Base-by-base conservation (phyloP, 371 early-diverging fungal species). In the Rhizopus arrhizus region DNA sequence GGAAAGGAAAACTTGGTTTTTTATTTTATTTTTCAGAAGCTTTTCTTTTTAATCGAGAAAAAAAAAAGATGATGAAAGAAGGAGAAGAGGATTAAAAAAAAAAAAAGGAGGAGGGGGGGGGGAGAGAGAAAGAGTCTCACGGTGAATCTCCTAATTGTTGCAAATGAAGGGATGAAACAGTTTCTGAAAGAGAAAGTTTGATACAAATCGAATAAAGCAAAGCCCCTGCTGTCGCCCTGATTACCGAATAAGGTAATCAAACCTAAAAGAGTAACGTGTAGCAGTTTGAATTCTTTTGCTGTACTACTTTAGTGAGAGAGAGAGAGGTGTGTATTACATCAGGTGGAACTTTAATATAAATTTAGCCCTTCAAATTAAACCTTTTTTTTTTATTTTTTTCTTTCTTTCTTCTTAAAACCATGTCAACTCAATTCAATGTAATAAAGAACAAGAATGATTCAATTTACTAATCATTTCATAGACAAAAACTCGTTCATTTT, bases 401-500 rank as follows among this genome's bases (percentile, higher is more conserved):
- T 32, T 49, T 5, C 11, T 22, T 22, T 35, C 15, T 42, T 33
- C 22, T n/a, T 38, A 29, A 38, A 15, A 31, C 36, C 38, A 33
- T 11, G 22, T 22, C 22, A 0, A 22, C 22, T 22, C 22, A 22
- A 22, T 22, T 22, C 2, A 22, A 22, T 22, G 22, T 22, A 22
- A 22, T 22, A 22, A 22, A 22, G 22, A 22, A 22, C 22, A 22
- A 22, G 0, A 0, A 22, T 0, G 22, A 22, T 22, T 22, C 22
- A 22, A 22, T 22, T 22, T 22, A 22, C 22, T 22, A 22, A 22
- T 22, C 0, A 1, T 38, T 38, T 38, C 8, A 38, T 38, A 38
- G 40, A 38, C 40, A 45, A 15, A 45, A 6, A n/a, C 46, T 49
- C 66, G 58, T 35, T 61, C 61, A 31, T 65, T 69, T 50, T 62